Evolutionary conservation across 1,284 basidiomycete genomes (phyloP), one percentile per base, ranked within the genome.

Genomic region (Ustanciosporium gigantosporum): DNA sequence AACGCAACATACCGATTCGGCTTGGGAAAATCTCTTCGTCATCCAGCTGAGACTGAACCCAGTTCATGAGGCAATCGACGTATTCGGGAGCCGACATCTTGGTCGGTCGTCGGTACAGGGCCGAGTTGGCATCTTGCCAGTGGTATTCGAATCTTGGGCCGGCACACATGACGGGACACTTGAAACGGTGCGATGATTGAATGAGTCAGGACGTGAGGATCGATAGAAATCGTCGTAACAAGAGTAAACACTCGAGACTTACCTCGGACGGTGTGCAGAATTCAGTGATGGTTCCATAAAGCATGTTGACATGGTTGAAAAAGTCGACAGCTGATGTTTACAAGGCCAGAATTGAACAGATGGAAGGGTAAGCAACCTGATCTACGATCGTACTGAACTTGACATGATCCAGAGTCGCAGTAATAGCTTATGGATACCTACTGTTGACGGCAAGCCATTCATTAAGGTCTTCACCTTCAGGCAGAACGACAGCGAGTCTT

Each of bases 101-200:
- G 38, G 74, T 76, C 3, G 75, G 73, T 15, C 68, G 64, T 23
- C 70, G 72, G 65, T 71, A 77, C 32, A 66, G 57, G 14, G 42
- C 41, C 36, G 67, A 69, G 38, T 57, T 60, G 41, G 72, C 49
- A 73, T 97, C 95, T 79, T 98, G 94, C 94, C 95, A 99, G 23
- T 96, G 86, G 79, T 97, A 99, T 79, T 99, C 95, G 78, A 70
- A 93, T 88, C 94, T 86, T 66, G 93, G 91, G 9, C 95, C 95
- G 6, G 95, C 94, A 74, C 92, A 95, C 95, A 99, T 99, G 66
- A 96, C 88, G 5, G 92, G 91, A 77, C 95, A 99, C 88, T 94
- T 66, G 5, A 19, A 9, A 27, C 16, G 34, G 32, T n/a, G 41
- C 31, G 14, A 19, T 20, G n/a, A n/a, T n/a, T n/a, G 16, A 5